phyloP scores from a whole-genome alignment of 169 alveolate genomes.

The Babesia gibsoni region DNA sequence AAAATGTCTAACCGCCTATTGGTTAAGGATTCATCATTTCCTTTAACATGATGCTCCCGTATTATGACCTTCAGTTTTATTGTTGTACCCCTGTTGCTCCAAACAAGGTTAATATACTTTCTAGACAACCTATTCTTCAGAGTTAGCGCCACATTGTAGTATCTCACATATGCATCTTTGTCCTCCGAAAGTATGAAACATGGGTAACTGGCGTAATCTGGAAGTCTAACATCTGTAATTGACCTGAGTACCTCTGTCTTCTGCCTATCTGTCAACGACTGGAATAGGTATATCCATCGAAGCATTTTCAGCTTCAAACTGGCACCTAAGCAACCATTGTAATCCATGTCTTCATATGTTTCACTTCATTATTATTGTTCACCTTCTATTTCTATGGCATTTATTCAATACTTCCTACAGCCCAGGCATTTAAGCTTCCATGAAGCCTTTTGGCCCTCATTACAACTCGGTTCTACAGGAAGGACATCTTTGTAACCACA shows the following conservation, averaged over 20 bases:
- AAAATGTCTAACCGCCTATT: neutral
- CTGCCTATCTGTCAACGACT: conserved; percentile 49
- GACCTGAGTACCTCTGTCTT: conserved; percentile 30
- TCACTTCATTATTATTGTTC: neutral
- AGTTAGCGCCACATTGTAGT: conserved; percentile 18
- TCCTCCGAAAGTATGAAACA: neutral
- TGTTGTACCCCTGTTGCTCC: conserved; percentile 26
- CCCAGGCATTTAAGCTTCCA: no score
- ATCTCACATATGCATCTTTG: neutral
- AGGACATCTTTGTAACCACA: no score
- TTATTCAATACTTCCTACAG: neutral
- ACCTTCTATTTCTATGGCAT: neutral
- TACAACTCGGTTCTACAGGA: no score
- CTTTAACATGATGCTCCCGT: neutral
- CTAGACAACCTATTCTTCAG: conserved; percentile 14
- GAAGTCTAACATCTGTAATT: neutral
- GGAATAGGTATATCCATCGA: conserved; percentile 47
- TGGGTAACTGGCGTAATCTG: neutral
- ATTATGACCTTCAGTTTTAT: conserved; percentile 6
- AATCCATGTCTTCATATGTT: neutral
- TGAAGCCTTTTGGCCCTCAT: no score
- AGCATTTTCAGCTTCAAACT: neutral
- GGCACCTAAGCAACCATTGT: no score
- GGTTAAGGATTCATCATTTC: neutral
- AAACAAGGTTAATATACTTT: conserved; percentile 6